Conservation (phyloP, 73 alveolate species). For the Paramecium caudatum region DNA sequence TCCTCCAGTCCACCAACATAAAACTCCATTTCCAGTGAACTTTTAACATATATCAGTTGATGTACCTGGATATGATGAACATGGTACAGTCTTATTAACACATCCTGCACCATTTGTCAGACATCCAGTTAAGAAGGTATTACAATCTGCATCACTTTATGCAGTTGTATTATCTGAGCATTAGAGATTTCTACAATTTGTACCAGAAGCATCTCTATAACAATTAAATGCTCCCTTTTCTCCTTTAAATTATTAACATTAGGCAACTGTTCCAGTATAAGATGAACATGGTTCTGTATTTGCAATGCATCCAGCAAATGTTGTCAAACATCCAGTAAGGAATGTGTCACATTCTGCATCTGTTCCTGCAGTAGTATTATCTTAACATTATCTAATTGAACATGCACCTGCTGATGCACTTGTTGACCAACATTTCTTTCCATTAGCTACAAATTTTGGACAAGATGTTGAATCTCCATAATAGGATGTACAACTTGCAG, state of each 20-base stretch:
- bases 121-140: constrained; percentile 33
- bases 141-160: constrained; percentile 15
- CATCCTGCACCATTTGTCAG: constrained; percentile 57
- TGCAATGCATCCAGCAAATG: constrained; percentile 48
- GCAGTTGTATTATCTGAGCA: constrained; percentile 36
- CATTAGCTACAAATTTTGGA: constrained; percentile 41
- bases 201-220: background rate
- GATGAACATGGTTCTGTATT: constrained; percentile 16
- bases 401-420: background rate
- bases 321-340: constrained; percentile 14
- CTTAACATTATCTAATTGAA: background rate
- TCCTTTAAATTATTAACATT: constrained; percentile 42
- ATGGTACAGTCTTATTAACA: background rate
- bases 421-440: background rate
- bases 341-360: constrained; percentile 21
- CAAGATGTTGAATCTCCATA: constrained; percentile 21
- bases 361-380: constrained; percentile 50
- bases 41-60: background rate
- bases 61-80: constrained; percentile 7
- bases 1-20: constrained; percentile 54
- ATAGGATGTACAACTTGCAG: background rate
- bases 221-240: constrained; percentile 36
- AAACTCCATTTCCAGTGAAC: background rate
- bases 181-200: constrained; percentile 9
- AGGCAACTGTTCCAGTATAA: background rate